These are phyloP conservation scores for Tuber aestivum DNA, from an alignment of 495 filamentous ascomycete species.

Conservation along the genomic window DNA sequence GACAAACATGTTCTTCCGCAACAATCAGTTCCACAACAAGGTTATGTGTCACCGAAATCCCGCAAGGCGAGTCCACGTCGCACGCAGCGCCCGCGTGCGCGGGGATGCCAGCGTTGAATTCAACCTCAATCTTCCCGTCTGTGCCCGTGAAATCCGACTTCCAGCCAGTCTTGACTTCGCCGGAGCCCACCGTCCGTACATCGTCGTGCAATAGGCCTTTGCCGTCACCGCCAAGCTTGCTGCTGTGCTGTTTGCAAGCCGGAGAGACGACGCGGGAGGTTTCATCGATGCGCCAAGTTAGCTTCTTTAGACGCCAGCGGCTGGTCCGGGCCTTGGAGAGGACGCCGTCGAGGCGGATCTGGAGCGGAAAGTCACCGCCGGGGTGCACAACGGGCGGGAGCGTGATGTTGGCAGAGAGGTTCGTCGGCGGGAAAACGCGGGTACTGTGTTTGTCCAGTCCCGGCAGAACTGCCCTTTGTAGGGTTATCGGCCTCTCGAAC, in stretches of 20 bases:
- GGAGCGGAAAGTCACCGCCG: constrained; percentile 72
- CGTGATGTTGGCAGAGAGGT: constrained; percentile 73
- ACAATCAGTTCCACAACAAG: constrained; percentile 92
- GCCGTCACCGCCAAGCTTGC: constrained; percentile 59
- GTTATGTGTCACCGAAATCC: constrained; percentile 71
- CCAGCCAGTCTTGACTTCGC: constrained; percentile 82
- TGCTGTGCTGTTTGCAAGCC: constrained; percentile 70
- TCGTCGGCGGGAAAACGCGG: constrained; percentile 93
- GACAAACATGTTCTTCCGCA: constrained; percentile 60
- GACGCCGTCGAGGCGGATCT: constrained; percentile 73
- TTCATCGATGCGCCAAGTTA: constrained; percentile 92
- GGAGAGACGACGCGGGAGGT: constrained; percentile 69
- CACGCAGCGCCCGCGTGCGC: constrained; percentile 58
- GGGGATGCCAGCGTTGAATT: constrained; percentile 66
- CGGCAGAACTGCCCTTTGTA: constrained; percentile 62
- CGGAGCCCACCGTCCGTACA: constrained; percentile 63
- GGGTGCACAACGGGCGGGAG: constrained; percentile 80
- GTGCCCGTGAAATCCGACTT: constrained; percentile 77
- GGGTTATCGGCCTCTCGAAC: constrained; percentile 50
- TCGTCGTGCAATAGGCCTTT: constrained; percentile 79
- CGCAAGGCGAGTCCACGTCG: constrained; percentile 71
- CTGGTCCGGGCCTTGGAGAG: constrained; percentile 55
- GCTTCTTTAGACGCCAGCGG: constrained; percentile 81
- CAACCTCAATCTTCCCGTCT: constrained; percentile 71
- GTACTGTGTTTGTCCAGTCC: constrained; percentile 68